Conservation (phyloP, 768 basidiomycete species). For the Favolaschia claudopus region DNA sequence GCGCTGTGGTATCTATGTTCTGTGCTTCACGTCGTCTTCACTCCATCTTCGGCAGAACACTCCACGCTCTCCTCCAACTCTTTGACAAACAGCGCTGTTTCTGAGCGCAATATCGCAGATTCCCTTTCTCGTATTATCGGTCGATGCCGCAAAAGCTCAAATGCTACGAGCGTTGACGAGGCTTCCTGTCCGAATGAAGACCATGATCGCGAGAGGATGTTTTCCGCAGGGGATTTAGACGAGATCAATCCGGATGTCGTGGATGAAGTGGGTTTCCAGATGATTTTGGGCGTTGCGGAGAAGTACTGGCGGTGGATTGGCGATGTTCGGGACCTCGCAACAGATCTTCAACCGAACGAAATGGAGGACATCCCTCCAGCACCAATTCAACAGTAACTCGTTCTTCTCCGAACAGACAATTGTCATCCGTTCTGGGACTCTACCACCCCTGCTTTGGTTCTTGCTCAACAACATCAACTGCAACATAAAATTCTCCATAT, state of each 20-base stretch:
- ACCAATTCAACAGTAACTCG: too few relatives aligned
- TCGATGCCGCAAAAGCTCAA: constrained; percentile 11
- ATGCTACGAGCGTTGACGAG: constrained; percentile 10
- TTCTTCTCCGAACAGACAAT: too few relatives aligned
- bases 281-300: constrained; percentile 49
- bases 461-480: too few relatives aligned
- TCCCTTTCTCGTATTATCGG: constrained; percentile 14
- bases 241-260: constrained; percentile 29
- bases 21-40: constrained; percentile 47
- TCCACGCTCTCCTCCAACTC: not conserved
- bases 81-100: constrained; percentile 5
- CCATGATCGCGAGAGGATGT: constrained; percentile 10
- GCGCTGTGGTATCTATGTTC: constrained; percentile 61
- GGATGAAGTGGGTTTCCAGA: constrained; percentile 47
- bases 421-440: too few relatives aligned
- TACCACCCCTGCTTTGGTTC: too few relatives aligned
- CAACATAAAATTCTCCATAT: too few relatives aligned
- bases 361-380: too few relatives aligned
- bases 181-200: constrained; percentile 18
- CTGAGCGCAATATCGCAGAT: constrained; percentile 13
- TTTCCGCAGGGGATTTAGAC: constrained; percentile 5
- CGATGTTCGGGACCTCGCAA: not conserved
- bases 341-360: too few relatives aligned
- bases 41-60: not conserved
- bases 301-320: constrained; percentile 37